Evolutionary conservation across 2,329 filamentous ascomycete species (phyloP).

Genomic region (Aspergillus melleus): DNA sequence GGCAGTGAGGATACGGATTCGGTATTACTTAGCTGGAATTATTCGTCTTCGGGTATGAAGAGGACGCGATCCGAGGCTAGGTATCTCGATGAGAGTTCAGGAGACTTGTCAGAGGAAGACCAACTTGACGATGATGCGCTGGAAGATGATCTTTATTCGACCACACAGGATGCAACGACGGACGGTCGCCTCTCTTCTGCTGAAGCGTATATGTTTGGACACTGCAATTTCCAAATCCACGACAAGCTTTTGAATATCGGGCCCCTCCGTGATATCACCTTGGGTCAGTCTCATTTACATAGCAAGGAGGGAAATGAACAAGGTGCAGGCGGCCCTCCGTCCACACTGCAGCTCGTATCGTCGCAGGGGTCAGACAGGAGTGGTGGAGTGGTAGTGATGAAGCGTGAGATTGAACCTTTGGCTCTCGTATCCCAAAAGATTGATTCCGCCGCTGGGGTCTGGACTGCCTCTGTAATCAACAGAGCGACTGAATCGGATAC

Average conservation of each 20-base stretch:
- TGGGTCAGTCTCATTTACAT: constrained; percentile 59
- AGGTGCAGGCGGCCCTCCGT: constrained; percentile 38
- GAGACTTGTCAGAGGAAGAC: constrained; percentile 60
- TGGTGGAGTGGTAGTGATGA: constrained; percentile 73
- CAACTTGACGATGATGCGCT: constrained; percentile 61
- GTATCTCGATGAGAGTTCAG: constrained; percentile 50
- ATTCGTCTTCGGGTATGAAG: constrained; percentile 60
- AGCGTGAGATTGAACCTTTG: constrained; percentile 72
- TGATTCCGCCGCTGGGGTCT: constrained; percentile 72
- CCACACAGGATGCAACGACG: constrained; percentile 25
- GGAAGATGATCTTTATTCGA: constrained; percentile 53
- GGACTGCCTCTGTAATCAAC: constrained; percentile 66
- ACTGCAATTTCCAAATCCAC: constrained; percentile 72
- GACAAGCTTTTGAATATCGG: constrained; percentile 77
- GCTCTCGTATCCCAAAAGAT: constrained; percentile 70
- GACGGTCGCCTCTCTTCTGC: constrained; percentile 16
- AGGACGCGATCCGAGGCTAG: constrained; percentile 61
- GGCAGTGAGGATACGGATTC: constrained; percentile 85
- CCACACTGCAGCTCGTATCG: constrained; percentile 53
- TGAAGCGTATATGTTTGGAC: constrained; percentile 40
- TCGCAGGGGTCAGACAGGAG: constrained; percentile 56
- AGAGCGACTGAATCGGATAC: constrained; percentile 50
- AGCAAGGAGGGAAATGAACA: constrained; percentile 49
- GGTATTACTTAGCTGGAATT: constrained; percentile 75
- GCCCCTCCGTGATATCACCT: constrained; percentile 72